These are phyloP conservation scores for Psilocybe sp. DNA, from an alignment of 768 basidiomycete genomes.

Conservation along the genomic window DNA sequence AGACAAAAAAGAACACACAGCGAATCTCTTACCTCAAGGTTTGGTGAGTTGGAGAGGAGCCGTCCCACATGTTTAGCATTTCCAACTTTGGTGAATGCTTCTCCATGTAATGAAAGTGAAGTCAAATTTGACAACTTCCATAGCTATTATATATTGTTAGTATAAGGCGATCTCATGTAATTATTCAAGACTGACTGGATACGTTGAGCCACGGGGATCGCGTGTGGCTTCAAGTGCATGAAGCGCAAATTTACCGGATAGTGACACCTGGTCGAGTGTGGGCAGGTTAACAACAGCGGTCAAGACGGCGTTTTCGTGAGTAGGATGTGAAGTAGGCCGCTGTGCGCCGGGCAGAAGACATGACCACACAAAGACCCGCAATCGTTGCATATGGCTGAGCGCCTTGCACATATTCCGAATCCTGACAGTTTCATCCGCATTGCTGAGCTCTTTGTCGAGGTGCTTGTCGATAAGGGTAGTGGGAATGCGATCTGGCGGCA, in stretches of 20 bases:
- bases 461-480: slow-evolving; percentile 29
- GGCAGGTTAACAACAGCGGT: slow-evolving; percentile 24
- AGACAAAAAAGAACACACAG: not conserved
- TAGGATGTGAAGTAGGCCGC: slow-evolving; percentile 28
- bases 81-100: slow-evolving; percentile 26
- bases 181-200: slow-evolving; percentile 33
- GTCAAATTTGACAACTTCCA: slow-evolving; percentile 30
- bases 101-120: slow-evolving; percentile 24
- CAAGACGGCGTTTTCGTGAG: slow-evolving; percentile 39
- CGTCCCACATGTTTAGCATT: slow-evolving; percentile 27
- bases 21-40: slow-evolving; percentile 24
- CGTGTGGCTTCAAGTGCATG: slow-evolving; percentile 28
- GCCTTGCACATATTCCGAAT: slow-evolving; percentile 38
- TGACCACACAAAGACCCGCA: slow-evolving; percentile 44
- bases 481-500: slow-evolving; percentile 38
- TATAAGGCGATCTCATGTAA: not conserved
- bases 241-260: slow-evolving; percentile 36
- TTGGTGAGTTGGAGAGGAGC: slow-evolving; percentile 25
- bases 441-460: slow-evolving; percentile 18
- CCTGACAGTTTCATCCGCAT: slow-evolving; percentile 29
- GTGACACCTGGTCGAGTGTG: slow-evolving; percentile 31
- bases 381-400: slow-evolving; percentile 37
- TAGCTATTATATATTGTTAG: slow-evolving; percentile 16
- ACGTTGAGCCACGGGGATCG: slow-evolving; percentile 28
- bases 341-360: slow-evolving; percentile 24